phyloP scores from a whole-genome alignment of 768 basidiomycete genomes.

The Suillus ampliporus region DNA sequence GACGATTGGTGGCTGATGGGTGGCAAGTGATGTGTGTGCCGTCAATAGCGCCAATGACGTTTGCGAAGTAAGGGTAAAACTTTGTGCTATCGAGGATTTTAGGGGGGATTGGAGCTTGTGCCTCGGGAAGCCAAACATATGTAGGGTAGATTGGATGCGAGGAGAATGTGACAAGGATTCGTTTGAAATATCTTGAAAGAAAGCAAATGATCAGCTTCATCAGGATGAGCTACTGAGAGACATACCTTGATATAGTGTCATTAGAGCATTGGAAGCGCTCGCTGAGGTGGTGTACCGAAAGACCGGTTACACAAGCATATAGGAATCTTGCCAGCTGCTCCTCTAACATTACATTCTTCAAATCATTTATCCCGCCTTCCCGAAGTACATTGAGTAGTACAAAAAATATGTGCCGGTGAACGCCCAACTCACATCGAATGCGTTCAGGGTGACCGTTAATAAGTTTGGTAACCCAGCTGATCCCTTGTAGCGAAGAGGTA shows the following conservation, averaged over 20 bases:
- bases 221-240: too few relatives aligned
- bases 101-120: constrained; percentile 12
- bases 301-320: constrained; percentile 34
- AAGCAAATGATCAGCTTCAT: too few relatives aligned
- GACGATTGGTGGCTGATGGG: constrained; percentile 18
- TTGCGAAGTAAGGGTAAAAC: constrained; percentile 31
- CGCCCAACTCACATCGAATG: not conserved
- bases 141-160: constrained; percentile 31
- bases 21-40: constrained; percentile 28
- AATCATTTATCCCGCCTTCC: constrained; percentile 10
- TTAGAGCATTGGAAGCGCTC: constrained; percentile 46
- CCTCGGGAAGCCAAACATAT: constrained; percentile 25
- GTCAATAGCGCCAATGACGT: constrained; percentile 32
- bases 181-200: too few relatives aligned
- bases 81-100: constrained; percentile 27
- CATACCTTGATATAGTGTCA: constrained; percentile 45
- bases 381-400: not conserved
- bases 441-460: constrained; percentile 8
- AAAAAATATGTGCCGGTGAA: not conserved
- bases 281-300: constrained; percentile 31
- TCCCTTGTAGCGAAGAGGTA: constrained; percentile 28
- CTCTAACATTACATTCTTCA: constrained; percentile 31
- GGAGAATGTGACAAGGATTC: constrained; percentile 31
- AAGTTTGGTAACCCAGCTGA: constrained; percentile 28
- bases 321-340: constrained; percentile 48